phyloP scores from a whole-genome alignment of 352 stramenopile species.

The Aphanomyces astaci region DNA sequence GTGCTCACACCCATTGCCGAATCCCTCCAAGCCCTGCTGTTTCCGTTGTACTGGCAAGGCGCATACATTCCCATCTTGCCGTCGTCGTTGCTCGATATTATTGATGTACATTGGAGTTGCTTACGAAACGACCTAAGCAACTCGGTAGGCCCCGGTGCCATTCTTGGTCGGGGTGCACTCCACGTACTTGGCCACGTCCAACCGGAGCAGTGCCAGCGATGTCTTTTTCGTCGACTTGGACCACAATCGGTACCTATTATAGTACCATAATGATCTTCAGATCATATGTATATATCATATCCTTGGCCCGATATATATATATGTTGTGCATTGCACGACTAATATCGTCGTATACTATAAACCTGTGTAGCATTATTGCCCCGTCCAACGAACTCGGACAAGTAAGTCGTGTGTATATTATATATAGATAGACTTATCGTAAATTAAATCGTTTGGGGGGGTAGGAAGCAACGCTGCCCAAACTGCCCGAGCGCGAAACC shows the following conservation, averaged over 20 bases:
- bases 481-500: slow-evolving; percentile 62
- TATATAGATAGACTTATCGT: neutral
- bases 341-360: neutral
- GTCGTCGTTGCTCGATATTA: slow-evolving; percentile 85
- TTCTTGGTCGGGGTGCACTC: slow-evolving; percentile 90
- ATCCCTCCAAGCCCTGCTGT: slow-evolving; percentile 83
- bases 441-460: neutral
- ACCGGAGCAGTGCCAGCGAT: slow-evolving; percentile 41
- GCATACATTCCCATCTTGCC: slow-evolving; percentile 92
- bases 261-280: no score
- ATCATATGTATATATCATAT: no score
- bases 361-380: slow-evolving; percentile 48
- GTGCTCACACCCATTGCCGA: slow-evolving; percentile 89
- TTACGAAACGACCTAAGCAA: no score
- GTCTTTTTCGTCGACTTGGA: slow-evolving; percentile 94
- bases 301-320: no score
- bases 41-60: slow-evolving; percentile 93
- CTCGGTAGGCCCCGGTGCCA: slow-evolving; percentile 89
- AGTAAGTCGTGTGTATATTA: slow-evolving; percentile 31
- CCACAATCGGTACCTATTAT: slow-evolving; percentile 72
- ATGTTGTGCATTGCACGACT: no score
- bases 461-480: slow-evolving; percentile 31
- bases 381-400: slow-evolving; percentile 60
- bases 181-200: slow-evolving; percentile 57
- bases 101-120: no score